A percentile compares a stretch with the other conserved stretches of the same genome.
phyloP scores from a whole-genome alignment of 129 eudicot species.

The Ambrosia trifida region DNA sequence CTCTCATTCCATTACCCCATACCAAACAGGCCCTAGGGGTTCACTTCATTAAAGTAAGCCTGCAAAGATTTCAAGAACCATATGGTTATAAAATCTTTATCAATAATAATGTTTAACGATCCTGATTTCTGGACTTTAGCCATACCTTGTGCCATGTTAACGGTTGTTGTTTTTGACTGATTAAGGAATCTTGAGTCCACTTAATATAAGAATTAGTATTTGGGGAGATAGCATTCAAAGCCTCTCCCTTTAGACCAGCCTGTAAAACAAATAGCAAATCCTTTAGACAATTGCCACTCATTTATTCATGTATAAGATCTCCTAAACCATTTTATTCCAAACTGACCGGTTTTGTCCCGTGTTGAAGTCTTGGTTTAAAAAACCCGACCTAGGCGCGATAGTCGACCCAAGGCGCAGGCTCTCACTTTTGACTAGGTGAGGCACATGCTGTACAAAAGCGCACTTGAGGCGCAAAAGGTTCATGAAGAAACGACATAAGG shows the following conservation, averaged over 20 bases:
- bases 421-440: no score
- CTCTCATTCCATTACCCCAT: no score
- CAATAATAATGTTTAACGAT: background rate
- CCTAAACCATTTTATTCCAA: background rate
- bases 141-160: slow-evolving; percentile 94
- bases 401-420: no score
- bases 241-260: slow-evolving; percentile 98
- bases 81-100: slow-evolving; percentile 9
- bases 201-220: slow-evolving; percentile 53
- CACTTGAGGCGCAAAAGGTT: no score
- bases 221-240: slow-evolving; percentile 71
- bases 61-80: slow-evolving; percentile 37
- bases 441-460: no score
- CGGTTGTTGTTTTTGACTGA: slow-evolving; percentile 77
- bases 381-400: no score
- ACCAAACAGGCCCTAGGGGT: no score
- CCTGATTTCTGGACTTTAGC: background rate
- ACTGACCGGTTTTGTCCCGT: background rate
- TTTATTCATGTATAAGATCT: no score
- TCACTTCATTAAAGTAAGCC: slow-evolving; percentile 80
- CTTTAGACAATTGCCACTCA: no score
- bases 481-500: no score
- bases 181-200: slow-evolving; percentile 74
- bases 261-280: slow-evolving; percentile 29
- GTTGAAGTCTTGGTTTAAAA: background rate